Base-by-base conservation (phyloP, 345 rosid species). In the Iberis pinnata region DNA sequence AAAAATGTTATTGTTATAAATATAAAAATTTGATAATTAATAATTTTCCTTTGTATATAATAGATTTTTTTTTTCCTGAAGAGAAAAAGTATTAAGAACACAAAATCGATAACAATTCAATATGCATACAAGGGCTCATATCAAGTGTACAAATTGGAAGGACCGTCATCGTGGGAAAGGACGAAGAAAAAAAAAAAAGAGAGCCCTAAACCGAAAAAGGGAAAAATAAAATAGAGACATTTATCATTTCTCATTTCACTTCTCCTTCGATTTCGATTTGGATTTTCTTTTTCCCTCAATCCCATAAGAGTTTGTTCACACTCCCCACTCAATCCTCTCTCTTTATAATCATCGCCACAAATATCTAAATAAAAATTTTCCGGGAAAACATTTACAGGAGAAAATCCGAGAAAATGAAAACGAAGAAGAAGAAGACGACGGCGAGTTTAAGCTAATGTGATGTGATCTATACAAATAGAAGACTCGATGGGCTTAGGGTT, bases 311-410 rank as follows among this genome's bases (percentile, higher is more conserved):
- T 63, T 55, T 64, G 63, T 64, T 64, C 46, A 29, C 0, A 48
- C 51, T 56, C 50, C 18, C 69, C 69, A 6, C 69, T 64, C 69
- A 48, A 56, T 14, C 69, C 63, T 64, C 63, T 64, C 58, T 64
- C 50, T 41, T 64, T 64, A 1, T 56, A 64, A 64, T 64, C 69
- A 64, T 64, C 56, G 63, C 69, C 63, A 12, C 2, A 40, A 38
- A 32, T 3, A 0, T 20, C 18, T 6, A 19, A 12, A 48, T 40
- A 3, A 10, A 31, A 6, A 31, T 2, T 42, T 42, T 31, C 14
- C 10, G 0, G 18, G 11, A 61, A 33, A 33, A 1, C 38, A 49
- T 11, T 10, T 7, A 25, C 40, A 45, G 22, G 0, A 36, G 33
- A 60, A 36, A 54, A 41, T 0, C n/a, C n/a, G n/a, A n/a, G 8